phyloP scores from a whole-genome alignment of 768 basidiomycete genomes.

The Dentipellis fragilis region DNA sequence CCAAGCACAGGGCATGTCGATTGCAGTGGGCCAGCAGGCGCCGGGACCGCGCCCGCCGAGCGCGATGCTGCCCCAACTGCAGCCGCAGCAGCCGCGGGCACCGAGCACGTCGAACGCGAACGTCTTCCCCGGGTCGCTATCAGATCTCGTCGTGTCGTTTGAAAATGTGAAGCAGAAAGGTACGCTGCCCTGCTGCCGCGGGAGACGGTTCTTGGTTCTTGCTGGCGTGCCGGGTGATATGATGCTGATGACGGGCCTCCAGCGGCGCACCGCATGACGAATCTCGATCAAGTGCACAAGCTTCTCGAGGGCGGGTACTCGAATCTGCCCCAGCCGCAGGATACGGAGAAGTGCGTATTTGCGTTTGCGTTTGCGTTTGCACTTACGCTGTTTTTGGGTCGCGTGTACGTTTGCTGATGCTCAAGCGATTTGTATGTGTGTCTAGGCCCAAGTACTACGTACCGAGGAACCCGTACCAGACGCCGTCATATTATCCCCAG shows the following conservation, averaged over 20 bases:
- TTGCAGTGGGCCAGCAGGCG: slow-evolving; percentile 18
- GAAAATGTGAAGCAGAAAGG: slow-evolving; percentile 97
- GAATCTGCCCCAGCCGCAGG: slow-evolving; percentile 83
- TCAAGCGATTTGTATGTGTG: slow-evolving; percentile 4
- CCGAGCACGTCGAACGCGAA: slow-evolving; percentile 14
- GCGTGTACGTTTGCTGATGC: background rate
- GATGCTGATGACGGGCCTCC: slow-evolving; percentile 1
- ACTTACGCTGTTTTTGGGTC: background rate
- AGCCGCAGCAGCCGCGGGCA: slow-evolving; percentile 26
- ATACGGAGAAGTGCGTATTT: slow-evolving; percentile 77
- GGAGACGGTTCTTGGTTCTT: background rate
- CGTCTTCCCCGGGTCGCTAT: slow-evolving; percentile 75
- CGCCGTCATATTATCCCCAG: slow-evolving; percentile 94
- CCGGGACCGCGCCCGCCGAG: slow-evolving; percentile 9
- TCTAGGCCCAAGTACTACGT: slow-evolving; percentile 92
- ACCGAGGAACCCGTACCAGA: slow-evolving; percentile 83
- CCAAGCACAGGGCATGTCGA: slow-evolving; percentile 8
- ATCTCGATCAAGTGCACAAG: slow-evolving; percentile 85
- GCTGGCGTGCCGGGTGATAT: background rate
- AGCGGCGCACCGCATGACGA: slow-evolving; percentile 75
- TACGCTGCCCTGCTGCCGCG: slow-evolving; percentile 23
- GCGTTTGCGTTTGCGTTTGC: background rate
- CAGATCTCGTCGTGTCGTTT: slow-evolving; percentile 89
- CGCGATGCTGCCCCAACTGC: slow-evolving; percentile 10
- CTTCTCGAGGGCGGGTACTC: slow-evolving; percentile 88